Evolutionary conservation across 352 stramenopile species (phyloP).

Genomic region (Pythium aristosporum): DNA sequence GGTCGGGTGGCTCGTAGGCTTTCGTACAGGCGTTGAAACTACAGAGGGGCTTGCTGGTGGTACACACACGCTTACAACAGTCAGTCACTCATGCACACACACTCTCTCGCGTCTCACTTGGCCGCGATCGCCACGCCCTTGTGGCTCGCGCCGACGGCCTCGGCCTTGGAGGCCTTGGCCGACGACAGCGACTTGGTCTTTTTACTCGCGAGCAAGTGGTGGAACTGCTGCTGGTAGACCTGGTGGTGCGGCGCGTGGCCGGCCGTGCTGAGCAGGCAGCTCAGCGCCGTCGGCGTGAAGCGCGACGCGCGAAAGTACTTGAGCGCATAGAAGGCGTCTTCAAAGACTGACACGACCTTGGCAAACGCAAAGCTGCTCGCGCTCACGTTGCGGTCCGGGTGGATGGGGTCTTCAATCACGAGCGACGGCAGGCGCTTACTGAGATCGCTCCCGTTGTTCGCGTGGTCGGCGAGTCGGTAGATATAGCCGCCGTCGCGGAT

Average conservation of each 20-base stretch:
- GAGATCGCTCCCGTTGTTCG: conserved; percentile 36
- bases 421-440: conserved; percentile 54
- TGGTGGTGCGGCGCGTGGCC: conserved; percentile 42
- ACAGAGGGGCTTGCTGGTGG: conserved; percentile 16
- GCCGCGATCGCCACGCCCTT: conserved; percentile 14
- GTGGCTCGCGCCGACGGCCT: background rate
- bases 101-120: conserved; percentile 11
- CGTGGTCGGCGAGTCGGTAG: conserved; percentile 68
- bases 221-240: conserved; percentile 21
- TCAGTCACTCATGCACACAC: background rate
- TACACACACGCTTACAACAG: conserved; percentile 4
- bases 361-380: conserved; percentile 86
- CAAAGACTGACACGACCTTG: conserved; percentile 81
- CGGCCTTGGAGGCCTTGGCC: background rate
- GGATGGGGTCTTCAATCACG: conserved; percentile 90
- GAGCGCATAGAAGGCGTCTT: conserved; percentile 84
- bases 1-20: background rate
- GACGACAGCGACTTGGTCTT: background rate
- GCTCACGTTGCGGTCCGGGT: conserved; percentile 84
- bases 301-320: conserved; percentile 80
- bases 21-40: conserved; percentile 23
- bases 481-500: conserved; percentile 86
- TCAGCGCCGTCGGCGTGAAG: conserved; percentile 75
- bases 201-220: conserved; percentile 18
- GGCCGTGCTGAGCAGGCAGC: conserved; percentile 70